These are phyloP conservation scores for Guadua angustifolia DNA, from an alignment of 176 grass and related monocot genomes.

Conservation along the genomic window DNA sequence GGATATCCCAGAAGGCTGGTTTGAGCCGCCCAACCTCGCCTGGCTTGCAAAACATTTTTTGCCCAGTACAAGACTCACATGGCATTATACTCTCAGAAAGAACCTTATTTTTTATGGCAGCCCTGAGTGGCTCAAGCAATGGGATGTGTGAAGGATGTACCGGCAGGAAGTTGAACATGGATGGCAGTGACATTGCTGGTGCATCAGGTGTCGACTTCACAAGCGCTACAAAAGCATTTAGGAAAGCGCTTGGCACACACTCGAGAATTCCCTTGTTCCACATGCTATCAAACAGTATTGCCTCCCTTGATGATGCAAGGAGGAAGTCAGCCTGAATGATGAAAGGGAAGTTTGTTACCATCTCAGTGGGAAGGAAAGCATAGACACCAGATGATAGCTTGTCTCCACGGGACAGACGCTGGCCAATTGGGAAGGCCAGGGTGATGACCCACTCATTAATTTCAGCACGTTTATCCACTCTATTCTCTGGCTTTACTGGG, in stretches of 20 bases:
- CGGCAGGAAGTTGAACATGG: slow-evolving; percentile 60
- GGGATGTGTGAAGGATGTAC: slow-evolving; percentile 43
- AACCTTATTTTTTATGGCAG: slow-evolving; percentile 64
- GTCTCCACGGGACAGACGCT: slow-evolving; percentile 51
- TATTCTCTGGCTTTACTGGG: slow-evolving; percentile 57
- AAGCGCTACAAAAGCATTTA: slow-evolving; percentile 59
- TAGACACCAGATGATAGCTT: slow-evolving; percentile 46
- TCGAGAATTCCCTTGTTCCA: slow-evolving; percentile 88
- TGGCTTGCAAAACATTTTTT: slow-evolving; percentile 76
- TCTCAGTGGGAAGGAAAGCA: slow-evolving; percentile 78
- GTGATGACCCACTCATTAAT: slow-evolving; percentile 77
- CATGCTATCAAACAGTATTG: slow-evolving; percentile 59
- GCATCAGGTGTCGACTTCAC: slow-evolving; percentile 54
- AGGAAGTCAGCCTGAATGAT: slow-evolving; percentile 85
- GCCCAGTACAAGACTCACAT: slow-evolving; percentile 51
- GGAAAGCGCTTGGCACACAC: slow-evolving; percentile 66
- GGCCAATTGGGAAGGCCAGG: slow-evolving; percentile 55
- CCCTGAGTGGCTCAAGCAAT: slow-evolving; percentile 58
- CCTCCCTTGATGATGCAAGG: slow-evolving; percentile 68
- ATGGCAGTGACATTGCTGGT: slow-evolving; percentile 43
- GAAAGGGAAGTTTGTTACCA: slow-evolving; percentile 74
- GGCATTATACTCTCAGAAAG: slow-evolving; percentile 59
- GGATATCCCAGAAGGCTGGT: slow-evolving; percentile 61
- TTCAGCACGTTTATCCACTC: slow-evolving; percentile 64
- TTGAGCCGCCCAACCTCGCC: slow-evolving; percentile 47